Base-by-base conservation (phyloP, 1,284 basidiomycete genomes). In the Austroboletus rostrupii region DNA sequence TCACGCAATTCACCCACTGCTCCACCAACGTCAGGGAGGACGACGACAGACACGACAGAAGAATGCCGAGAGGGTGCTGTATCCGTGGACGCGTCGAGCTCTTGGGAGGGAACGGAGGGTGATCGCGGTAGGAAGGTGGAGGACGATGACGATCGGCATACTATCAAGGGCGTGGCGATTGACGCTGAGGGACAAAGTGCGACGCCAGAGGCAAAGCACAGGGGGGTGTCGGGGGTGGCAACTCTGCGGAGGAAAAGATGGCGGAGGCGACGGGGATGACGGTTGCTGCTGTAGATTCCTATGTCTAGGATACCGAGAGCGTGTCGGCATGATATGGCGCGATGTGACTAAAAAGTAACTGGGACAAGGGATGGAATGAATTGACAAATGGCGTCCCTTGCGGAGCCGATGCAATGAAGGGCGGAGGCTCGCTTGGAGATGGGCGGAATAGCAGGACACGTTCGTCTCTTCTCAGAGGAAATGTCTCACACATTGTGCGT, bases 91-190 rank as follows among this genome's bases (percentile, higher is more conserved):
- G 17, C 52, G 17, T 44, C 51, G 39, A 43, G 39, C 26, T 41
- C 52, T 40, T 47, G 45, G 42, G 53, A 53, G 17, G 53, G 9
- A 36, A 45, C 20, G 5, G 60, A 46, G 31, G 28, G 20, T 36
- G 53, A 32, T 12, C 41, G 39, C 4, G 35, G 32, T 4, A 48
- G 48, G 36, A 64, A 45, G 53, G 42, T 36, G 50, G 70, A 70
- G 3, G 74, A 76, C 46, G 80, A 82, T 20, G 79, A 80, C 46
- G 83, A 86, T 65, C 70, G 80, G 50, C 72, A 72, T 53, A 85
- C 83, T 13, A 81, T 86, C 58, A 77, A 78, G 48, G 77, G 72
- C 1, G 68, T 71, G 50, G 64, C 60, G 16, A 57, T 57, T 26
- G 70, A 68, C 47, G 16, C n/a, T 41, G 60, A 52, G 6, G 69